These are phyloP conservation scores for Hypholoma sublateritium DNA, from an alignment of 768 basidiomycete species.

Conservation along the genomic window DNA sequence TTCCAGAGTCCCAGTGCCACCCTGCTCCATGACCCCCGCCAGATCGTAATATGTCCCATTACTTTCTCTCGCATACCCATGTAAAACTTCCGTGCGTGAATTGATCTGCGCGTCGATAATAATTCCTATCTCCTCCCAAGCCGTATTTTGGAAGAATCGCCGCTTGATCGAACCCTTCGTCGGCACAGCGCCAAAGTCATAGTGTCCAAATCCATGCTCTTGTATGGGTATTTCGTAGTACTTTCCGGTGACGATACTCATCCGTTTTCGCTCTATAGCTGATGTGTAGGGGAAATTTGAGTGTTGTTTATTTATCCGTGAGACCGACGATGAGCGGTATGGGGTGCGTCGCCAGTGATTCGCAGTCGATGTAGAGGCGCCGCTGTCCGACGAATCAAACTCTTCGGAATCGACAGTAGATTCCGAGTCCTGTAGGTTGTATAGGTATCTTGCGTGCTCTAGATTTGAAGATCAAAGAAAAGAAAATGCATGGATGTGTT, in stretches of 20 bases:
- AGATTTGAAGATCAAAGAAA: neutral
- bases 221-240: slow-evolving; percentile 51
- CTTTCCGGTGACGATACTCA: slow-evolving; percentile 68
- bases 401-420: slow-evolving; percentile 48
- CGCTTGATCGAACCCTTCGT: slow-evolving; percentile 36
- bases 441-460: slow-evolving; percentile 72
- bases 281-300: slow-evolving; percentile 18
- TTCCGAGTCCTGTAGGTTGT: slow-evolving; percentile 53
- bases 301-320: slow-evolving; percentile 15
- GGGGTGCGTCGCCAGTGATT: slow-evolving; percentile 20
- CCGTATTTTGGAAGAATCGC: slow-evolving; percentile 57
- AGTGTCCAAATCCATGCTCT: slow-evolving; percentile 45
- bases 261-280: slow-evolving; percentile 47
- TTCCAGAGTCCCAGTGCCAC: slow-evolving; percentile 5
- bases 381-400: slow-evolving; percentile 48
- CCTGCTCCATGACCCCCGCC: slow-evolving; percentile 20
- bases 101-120: slow-evolving; percentile 23
- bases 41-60: slow-evolving; percentile 10
- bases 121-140: slow-evolving; percentile 26
- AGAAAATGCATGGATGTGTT: neutral
- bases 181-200: slow-evolving; percentile 30
- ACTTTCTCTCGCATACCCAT: slow-evolving; percentile 11
- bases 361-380: slow-evolving; percentile 23
- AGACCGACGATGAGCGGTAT: slow-evolving; percentile 19
- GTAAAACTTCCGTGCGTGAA: slow-evolving; percentile 9